Percentiles rank a stretch among this genome's conserved stretches.
Evolutionary conservation across 1,284 basidiomycete genomes (phyloP).

Genomic region (Rhodotorula glutinis): DNA sequence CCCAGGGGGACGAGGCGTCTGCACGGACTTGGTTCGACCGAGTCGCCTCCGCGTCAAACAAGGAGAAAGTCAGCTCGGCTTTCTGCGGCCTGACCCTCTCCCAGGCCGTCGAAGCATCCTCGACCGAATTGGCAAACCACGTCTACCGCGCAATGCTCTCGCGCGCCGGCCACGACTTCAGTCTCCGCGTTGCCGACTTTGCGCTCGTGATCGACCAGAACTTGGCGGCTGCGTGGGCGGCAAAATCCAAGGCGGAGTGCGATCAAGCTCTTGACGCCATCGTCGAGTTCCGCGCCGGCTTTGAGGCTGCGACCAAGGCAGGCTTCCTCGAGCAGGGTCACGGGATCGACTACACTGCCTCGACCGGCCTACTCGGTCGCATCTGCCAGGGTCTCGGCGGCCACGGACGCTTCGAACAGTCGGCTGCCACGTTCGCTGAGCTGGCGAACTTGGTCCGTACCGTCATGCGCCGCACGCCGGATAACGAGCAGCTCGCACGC

Average conservation of each 20-base stretch:
- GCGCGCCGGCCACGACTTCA: neutral
- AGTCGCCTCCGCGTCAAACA: conserved; percentile 20
- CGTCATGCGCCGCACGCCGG: conserved; percentile 7
- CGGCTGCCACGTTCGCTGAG: conserved; percentile 10
- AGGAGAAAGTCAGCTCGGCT: neutral
- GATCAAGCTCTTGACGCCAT: conserved; percentile 10
- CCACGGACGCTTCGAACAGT: conserved; percentile 14
- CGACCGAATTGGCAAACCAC: conserved; percentile 39
- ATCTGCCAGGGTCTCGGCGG: conserved; percentile 16
- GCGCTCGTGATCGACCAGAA: conserved; percentile 27
- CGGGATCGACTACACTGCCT: conserved; percentile 15
- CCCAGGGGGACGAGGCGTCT: conserved; percentile 59
- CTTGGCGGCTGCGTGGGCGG: conserved; percentile 16
- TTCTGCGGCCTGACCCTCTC: conserved; percentile 44
- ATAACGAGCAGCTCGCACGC: neutral
- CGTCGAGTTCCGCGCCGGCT: conserved; percentile 24
- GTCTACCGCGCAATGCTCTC: conserved; percentile 25
- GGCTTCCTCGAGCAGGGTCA: conserved; percentile 6
- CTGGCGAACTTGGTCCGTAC: conserved; percentile 20
- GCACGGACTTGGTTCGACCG: conserved; percentile 70
- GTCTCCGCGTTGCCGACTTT: conserved; percentile 23
- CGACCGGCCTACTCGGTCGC: conserved; percentile 31
- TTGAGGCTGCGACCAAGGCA: conserved; percentile 14
- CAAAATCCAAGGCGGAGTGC: neutral
- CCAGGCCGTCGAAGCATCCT: conserved; percentile 47